A percentile compares a stretch with the other conserved stretches of the same genome.
Evolutionary conservation across 2,329 filamentous ascomycete genomes (phyloP).

Genomic region (Talaromyces pinophilus): DNA sequence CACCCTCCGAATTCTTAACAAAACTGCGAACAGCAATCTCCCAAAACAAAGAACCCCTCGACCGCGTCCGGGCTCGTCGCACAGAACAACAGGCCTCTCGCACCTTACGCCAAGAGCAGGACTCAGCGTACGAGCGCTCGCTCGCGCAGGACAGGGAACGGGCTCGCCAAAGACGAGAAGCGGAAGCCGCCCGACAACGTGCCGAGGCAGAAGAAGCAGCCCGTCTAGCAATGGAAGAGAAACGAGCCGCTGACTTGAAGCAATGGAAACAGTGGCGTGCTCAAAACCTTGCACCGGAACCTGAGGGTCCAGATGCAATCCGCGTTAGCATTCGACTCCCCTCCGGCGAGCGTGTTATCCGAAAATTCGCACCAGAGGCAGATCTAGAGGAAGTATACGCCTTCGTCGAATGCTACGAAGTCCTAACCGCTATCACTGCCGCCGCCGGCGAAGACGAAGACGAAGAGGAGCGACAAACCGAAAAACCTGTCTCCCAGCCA

Average conservation of each 20-base stretch:
- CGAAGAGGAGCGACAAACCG: slow-evolving; percentile 31
- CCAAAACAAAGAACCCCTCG: slow-evolving; percentile 74
- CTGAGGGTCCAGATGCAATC: slow-evolving; percentile 68
- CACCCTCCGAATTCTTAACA: slow-evolving; percentile 69
- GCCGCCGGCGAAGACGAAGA: slow-evolving; percentile 28
- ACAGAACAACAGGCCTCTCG: slow-evolving; percentile 79
- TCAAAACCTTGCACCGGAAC: slow-evolving; percentile 67
- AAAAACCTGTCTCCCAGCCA: slow-evolving; percentile 52
- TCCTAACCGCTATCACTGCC: slow-evolving; percentile 49
- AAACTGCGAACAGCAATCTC: slow-evolving; percentile 74
- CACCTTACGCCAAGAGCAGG: slow-evolving; percentile 80
- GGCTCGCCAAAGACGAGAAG: slow-evolving; percentile 72
- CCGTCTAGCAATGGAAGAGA: slow-evolving; percentile 62
- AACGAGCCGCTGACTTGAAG: slow-evolving; percentile 54
- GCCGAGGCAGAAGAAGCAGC: slow-evolving; percentile 68
- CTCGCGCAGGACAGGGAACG: slow-evolving; percentile 85
- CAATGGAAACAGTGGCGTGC: slow-evolving; percentile 84
- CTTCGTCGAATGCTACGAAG: slow-evolving; percentile 87
- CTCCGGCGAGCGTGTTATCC: slow-evolving; percentile 72
- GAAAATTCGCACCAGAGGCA: slow-evolving; percentile 70
- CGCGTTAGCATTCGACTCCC: slow-evolving; percentile 65
- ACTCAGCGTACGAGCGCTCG: slow-evolving; percentile 89
- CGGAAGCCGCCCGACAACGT: slow-evolving; percentile 63
- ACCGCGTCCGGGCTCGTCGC: slow-evolving; percentile 71
- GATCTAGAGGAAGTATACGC: slow-evolving; percentile 88